A percentile compares a stretch with the other conserved stretches of the same genome.
Conservation (phyloP, 1,284 basidiomycete species). For the Sporisorium exsertum region DNA sequence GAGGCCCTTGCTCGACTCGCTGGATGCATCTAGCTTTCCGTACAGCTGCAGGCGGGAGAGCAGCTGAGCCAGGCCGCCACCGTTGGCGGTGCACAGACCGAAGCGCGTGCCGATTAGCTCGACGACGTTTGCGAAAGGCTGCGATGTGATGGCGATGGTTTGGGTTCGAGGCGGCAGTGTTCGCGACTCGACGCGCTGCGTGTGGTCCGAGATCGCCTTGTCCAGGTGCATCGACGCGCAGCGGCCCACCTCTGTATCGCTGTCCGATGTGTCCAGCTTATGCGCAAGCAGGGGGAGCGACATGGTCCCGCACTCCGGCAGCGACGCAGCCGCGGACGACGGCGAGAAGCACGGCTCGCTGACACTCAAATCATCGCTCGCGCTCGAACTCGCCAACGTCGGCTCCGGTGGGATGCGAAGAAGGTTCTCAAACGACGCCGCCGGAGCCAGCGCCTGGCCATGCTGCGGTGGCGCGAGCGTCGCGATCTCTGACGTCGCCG, state of each 20-base stretch:
- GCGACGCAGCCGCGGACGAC: neutral
- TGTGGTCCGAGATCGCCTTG: slow-evolving; percentile 11
- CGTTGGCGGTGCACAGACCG: slow-evolving; percentile 3
- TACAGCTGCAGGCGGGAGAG: slow-evolving; percentile 33
- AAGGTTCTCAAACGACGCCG: slow-evolving; percentile 24
- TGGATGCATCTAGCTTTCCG: neutral
- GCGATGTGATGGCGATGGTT: slow-evolving; percentile 21
- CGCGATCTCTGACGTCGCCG: neutral
- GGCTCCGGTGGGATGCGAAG: slow-evolving; percentile 11
- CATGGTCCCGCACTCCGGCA: neutral
- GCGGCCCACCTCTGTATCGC: neutral
- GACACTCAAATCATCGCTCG: neutral
- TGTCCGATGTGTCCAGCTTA: neutral
- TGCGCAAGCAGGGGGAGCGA: neutral
- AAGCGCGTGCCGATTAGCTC: slow-evolving; percentile 20
- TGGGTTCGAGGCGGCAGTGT: neutral
- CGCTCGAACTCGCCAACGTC: slow-evolving; percentile 4
- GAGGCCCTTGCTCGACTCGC: slow-evolving; percentile 22
- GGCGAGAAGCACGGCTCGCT: slow-evolving; percentile 1
- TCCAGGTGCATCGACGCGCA: slow-evolving; percentile 8
- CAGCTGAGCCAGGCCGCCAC: slow-evolving; percentile 7
- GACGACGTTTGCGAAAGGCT: slow-evolving; percentile 20
- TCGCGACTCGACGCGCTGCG: neutral
- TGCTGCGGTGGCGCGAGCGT: neutral
- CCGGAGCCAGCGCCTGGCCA: neutral